These are phyloP conservation scores for Pichia sp. DNA, from an alignment of 1,139 yeast species.

Conservation along the genomic window DNA sequence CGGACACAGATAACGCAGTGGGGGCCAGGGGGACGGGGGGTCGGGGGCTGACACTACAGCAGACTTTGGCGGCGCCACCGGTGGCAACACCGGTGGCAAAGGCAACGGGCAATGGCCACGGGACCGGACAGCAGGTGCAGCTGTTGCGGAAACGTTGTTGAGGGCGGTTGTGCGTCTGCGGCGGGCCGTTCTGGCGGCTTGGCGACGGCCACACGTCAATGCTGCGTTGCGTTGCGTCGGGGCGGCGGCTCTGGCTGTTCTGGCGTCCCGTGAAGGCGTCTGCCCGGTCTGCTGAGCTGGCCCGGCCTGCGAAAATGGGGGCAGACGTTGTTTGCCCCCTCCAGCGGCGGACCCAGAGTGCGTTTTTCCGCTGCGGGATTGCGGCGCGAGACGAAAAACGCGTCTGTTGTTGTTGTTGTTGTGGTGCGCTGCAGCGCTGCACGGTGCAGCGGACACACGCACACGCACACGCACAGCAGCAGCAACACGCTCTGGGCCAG, in stretches of 20 bases:
- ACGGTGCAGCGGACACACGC: neutral
- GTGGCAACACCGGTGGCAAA: neutral
- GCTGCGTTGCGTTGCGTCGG: neutral
- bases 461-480: neutral
- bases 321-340: constrained; percentile 6
- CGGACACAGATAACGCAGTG: neutral
- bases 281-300: neutral
- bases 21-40: neutral
- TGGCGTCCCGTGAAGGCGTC: neutral
- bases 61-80: neutral
- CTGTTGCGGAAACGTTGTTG: too few species aligned
- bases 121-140: too few species aligned
- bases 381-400: neutral
- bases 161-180: too few species aligned
- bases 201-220: neutral
- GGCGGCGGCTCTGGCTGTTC: neutral
- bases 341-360: too few species aligned
- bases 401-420: neutral
- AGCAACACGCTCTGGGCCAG: neutral
- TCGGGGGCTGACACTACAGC: neutral
- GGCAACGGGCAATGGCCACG: neutral
- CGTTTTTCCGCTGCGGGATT: neutral
- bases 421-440: neutral
- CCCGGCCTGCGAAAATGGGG: neutral
- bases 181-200: too few species aligned